Evolutionary conservation across 768 basidiomycete species (phyloP).

Genomic region (Cystofilobasidium macerans): DNA sequence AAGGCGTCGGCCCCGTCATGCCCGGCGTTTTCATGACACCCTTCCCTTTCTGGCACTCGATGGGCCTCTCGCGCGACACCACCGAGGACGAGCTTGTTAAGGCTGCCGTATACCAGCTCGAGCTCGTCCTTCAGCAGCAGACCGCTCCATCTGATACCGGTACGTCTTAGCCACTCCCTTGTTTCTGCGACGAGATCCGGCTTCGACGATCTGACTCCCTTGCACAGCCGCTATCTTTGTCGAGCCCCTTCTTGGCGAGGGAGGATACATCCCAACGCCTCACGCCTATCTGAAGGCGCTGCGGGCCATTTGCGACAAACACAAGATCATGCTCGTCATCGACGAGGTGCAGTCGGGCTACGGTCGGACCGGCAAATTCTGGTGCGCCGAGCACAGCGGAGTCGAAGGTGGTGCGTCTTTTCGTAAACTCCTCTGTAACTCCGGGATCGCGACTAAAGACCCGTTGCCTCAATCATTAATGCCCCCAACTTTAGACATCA

Average conservation of each 20-base stretch:
- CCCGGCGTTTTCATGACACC: constrained; percentile 54
- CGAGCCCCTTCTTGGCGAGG: constrained; percentile 89
- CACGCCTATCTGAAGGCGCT: constrained; percentile 69
- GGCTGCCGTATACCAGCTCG: constrained; percentile 67
- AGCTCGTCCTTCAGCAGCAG: constrained; percentile 67
- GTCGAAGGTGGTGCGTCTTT: constrained; percentile 66
- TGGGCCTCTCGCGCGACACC: constrained; percentile 50
- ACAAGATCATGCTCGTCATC: constrained; percentile 59
- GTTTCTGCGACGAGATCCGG: neutral
- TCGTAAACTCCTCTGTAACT: no score
- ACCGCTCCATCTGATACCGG: constrained; percentile 64
- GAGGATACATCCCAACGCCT: constrained; percentile 86
- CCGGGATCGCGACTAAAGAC: no score
- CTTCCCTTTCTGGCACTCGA: constrained; percentile 90
- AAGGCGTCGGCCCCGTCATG: constrained; percentile 42
- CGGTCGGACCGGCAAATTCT: constrained; percentile 71
- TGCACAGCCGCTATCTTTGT: constrained; percentile 66
- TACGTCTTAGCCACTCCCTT: neutral
- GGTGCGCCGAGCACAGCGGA: constrained; percentile 56
- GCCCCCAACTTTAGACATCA: constrained; percentile 77
- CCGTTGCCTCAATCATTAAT: no score
- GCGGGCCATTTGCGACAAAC: constrained; percentile 67
- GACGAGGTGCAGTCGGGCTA: constrained; percentile 55
- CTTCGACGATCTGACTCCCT: neutral
- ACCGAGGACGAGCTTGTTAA: constrained; percentile 50